Evolutionary conservation across 1,284 basidiomycete species (phyloP), one percentile per base, ranked within the genome.

Genomic region (Singerocomus rubriflavus): DNA sequence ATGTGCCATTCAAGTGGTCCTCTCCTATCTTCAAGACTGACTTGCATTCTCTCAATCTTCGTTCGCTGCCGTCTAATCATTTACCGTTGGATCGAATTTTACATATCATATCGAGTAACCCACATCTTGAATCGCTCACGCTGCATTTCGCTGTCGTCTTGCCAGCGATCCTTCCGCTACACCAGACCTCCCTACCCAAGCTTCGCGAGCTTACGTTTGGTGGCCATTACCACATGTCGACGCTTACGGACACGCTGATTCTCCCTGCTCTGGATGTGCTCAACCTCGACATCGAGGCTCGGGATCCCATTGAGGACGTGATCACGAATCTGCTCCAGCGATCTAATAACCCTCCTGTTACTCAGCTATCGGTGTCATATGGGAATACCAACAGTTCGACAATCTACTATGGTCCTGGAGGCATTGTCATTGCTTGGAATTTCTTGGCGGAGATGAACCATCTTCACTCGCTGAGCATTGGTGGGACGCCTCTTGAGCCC

Each of bases 1-100:
- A 85, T 56, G 78, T 83, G 3, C 85, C 86, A 0, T 88, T 88
- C 73, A 85, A 81, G 64, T 86, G 84, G 80, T 82, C 80, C 3
- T 82, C 85, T 0, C 80, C 84, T 1, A 78, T 87, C 69, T 76
- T 88, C 57, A 73, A 72, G 30, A 70, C 72, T 2, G 78, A 80
- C 53, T 71, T 88, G 9, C 75, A 72, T 31, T 73, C 74, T 3
- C 73, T 89, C 45, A 79, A 77, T 48, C 73, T 88, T 34, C 81
- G 81, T 21, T 77, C 82, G 1, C 77, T 85, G n/a, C 82, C 82
- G 12, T 79, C 76, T 2, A 73, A 75, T 12, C 79, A 81, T 53
- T 70, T 85, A 43, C 77, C 83, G 0, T 66, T 88, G 10, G 84
- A 88, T 60, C 78, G 84, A 21, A 75, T 88, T 41, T 66, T 86